These are phyloP conservation scores for Meyerozyma carpophila DNA, from an alignment of 1,139 yeast species.

Conservation along the genomic window DNA sequence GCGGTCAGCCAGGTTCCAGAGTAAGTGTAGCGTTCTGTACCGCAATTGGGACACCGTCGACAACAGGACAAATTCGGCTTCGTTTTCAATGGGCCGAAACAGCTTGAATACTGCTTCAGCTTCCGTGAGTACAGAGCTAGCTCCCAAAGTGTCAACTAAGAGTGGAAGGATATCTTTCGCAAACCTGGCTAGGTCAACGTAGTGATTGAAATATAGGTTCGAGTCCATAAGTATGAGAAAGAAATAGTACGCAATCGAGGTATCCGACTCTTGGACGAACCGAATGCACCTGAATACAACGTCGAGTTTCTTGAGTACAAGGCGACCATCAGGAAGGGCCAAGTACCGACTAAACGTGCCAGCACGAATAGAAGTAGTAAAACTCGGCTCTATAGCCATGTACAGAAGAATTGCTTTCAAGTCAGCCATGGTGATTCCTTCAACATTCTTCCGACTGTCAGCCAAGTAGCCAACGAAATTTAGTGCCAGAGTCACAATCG, in stretches of 20 bases:
- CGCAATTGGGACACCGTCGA: not conserved
- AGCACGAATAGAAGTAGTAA: not conserved
- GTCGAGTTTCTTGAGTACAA: not conserved
- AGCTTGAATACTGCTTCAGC: not conserved
- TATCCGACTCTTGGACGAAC: not conserved
- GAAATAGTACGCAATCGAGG: not conserved
- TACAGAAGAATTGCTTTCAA: not conserved
- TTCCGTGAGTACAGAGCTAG: not conserved
- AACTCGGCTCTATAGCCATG: not conserved
- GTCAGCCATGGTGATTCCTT: too few relatives aligned
- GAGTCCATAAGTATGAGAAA: not conserved
- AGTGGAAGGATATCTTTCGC: not conserved
- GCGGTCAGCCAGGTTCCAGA: not conserved
- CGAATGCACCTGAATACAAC: not conserved
- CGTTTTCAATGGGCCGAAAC: not conserved
- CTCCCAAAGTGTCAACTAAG: not conserved
- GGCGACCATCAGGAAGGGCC: not conserved
- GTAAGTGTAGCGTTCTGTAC: not conserved
- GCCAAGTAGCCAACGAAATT: not conserved
- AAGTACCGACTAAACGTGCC: not conserved
- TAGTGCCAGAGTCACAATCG: not conserved
- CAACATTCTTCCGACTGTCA: not conserved
- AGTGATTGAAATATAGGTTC: not conserved
- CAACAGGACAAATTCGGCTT: not conserved
- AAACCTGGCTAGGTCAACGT: not conserved